These are phyloP conservation scores for Petrea volubilis DNA, from an alignment of 257 asterid genomes.

Conservation along the genomic window DNA sequence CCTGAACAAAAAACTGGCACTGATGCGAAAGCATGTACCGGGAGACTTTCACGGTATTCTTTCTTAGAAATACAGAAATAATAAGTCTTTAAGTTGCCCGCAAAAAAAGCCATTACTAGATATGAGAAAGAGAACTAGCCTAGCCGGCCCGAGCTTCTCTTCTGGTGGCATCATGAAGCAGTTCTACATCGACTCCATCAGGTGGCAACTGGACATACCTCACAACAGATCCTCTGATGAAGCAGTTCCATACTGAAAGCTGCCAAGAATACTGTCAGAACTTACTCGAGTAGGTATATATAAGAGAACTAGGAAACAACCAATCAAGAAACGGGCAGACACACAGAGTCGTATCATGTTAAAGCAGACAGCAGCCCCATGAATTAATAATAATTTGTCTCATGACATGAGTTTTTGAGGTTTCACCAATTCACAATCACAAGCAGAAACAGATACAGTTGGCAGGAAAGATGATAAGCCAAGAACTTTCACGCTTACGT, in stretches of 20 bases:
- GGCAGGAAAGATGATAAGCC: background rate
- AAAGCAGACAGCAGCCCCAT: background rate
- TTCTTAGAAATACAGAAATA: too few species aligned
- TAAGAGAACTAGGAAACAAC: background rate
- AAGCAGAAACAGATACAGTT: background rate
- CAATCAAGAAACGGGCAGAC: background rate
- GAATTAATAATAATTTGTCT: too few species aligned
- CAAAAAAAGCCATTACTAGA: too few species aligned
- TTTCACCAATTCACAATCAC: background rate
- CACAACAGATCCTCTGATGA: constrained; percentile 97
- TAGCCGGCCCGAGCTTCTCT: constrained; percentile 94
- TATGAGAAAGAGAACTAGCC: background rate
- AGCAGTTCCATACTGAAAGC: constrained; percentile 97
- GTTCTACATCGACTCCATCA: constrained; percentile 91
- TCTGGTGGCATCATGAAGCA: constrained; percentile 96
- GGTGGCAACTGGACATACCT: constrained; percentile 97
- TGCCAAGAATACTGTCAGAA: constrained; percentile 34
- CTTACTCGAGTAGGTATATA: background rate
- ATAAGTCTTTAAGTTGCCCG: too few species aligned
- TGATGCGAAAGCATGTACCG: too few species aligned
- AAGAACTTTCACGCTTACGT: background rate
- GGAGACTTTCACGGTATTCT: too few species aligned
- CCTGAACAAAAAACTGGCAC: too few species aligned
- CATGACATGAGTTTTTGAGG: background rate
- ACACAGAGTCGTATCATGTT: background rate